Conservation (phyloP, 768 basidiomycete species). For the Glaciozyma antarctica region DNA sequence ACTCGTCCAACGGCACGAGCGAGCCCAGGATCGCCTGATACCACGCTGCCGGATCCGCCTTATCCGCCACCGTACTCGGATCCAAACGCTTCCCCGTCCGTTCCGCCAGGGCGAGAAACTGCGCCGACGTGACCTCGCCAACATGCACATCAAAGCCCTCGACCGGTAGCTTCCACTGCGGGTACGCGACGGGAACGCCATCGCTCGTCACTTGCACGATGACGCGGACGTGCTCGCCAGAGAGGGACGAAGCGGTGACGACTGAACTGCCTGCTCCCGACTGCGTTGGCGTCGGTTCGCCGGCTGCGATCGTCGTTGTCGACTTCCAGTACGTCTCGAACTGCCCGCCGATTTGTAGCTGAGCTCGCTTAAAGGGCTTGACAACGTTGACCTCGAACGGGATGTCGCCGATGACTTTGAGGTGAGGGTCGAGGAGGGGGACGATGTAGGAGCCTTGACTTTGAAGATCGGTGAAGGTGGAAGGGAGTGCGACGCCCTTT, state of each 20-base stretch:
- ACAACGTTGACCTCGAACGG: constrained; percentile 79
- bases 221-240: constrained; percentile 76
- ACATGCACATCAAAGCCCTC: constrained; percentile 66
- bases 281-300: constrained; percentile 30
- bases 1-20: constrained; percentile 61
- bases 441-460: constrained; percentile 39
- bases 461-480: constrained; percentile 54
- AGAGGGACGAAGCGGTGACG: constrained; percentile 77
- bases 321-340: constrained; percentile 99
- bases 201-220: constrained; percentile 89
- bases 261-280: constrained; percentile 14
- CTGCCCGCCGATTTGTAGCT: constrained; percentile 80
- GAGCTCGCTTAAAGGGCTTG: constrained; percentile 80
- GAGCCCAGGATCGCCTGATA: constrained; percentile 35
- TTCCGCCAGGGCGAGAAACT: constrained; percentile 62
- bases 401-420: constrained; percentile 91
- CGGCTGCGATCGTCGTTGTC: constrained; percentile 42
- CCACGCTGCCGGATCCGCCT: constrained; percentile 40
- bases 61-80: constrained; percentile 9
- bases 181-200: constrained; percentile 73
- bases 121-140: constrained; percentile 68
- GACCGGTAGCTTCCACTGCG: constrained; percentile 66
- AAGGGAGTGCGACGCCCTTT: constrained; percentile 74
- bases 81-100: constrained; percentile 45
- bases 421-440: constrained; percentile 81